Conservation (phyloP, 2,329 filamentous ascomycete genomes). For the Fusarium sp. region DNA sequence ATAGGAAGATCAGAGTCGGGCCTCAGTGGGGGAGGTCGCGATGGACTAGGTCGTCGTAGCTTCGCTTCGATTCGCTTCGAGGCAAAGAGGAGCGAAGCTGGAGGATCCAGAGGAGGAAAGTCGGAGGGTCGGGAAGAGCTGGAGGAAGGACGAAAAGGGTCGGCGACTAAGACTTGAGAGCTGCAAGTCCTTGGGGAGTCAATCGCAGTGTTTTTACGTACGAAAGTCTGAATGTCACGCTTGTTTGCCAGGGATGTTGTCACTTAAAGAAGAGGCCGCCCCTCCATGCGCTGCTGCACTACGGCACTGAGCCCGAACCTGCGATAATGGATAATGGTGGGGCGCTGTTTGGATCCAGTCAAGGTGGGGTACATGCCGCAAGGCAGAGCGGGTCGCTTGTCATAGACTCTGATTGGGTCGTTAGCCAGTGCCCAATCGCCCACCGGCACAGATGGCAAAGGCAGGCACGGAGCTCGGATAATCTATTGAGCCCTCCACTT, state of each 20-base stretch:
- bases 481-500: conserved; percentile 42
- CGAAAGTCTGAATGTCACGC: conserved; percentile 14
- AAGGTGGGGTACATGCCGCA: conserved; percentile 35
- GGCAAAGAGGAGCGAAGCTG: background rate
- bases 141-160: background rate
- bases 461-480: conserved; percentile 49
- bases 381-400: conserved; percentile 1
- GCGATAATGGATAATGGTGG: conserved; percentile 34
- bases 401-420: conserved; percentile 30
- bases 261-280: conserved; percentile 23
- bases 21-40: conserved; percentile 31
- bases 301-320: conserved; percentile 16
- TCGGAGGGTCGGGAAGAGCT: background rate
- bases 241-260: conserved; percentile 31
- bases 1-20: conserved; percentile 21
- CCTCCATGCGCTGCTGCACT: conserved; percentile 10
- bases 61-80: conserved; percentile 1
- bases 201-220: conserved; percentile 12
- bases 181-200: conserved; percentile 2
- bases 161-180: background rate
- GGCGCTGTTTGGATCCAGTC: conserved; percentile 16
- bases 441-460: background rate
- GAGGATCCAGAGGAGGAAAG: background rate
- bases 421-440: conserved; percentile 24
- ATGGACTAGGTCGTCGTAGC: conserved; percentile 18